Conservation (phyloP, 2,329 filamentous ascomycete species). For the Tolypocladium amazonense region DNA sequence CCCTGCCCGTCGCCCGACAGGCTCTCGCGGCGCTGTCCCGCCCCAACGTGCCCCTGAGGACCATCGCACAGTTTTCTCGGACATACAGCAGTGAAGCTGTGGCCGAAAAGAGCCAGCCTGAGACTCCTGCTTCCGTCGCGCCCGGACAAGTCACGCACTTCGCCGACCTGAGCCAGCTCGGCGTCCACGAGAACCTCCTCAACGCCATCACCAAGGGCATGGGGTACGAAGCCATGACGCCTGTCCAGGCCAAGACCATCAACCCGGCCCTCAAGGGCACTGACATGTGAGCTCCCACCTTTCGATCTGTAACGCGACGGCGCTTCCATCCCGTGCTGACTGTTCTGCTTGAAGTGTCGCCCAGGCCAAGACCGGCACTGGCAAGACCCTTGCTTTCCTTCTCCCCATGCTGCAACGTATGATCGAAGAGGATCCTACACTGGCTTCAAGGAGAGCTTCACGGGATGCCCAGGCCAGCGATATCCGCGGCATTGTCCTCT, state of each 20-base stretch:
- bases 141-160: constrained; percentile 28
- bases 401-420: constrained; percentile 77
- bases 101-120: constrained; percentile 11
- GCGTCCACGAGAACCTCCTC: constrained; percentile 56
- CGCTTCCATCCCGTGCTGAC: neutral
- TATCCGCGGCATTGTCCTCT: constrained; percentile 62
- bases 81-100: constrained; percentile 29
- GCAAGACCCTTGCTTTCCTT: constrained; percentile 91
- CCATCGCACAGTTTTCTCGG: constrained; percentile 14
- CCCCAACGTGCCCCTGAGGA: constrained; percentile 8
- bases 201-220: constrained; percentile 60
- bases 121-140: constrained; percentile 2
- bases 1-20: constrained; percentile 13
- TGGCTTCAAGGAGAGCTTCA: constrained; percentile 36
- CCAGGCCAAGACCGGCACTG: constrained; percentile 93
- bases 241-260: constrained; percentile 81
- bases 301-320: neutral
- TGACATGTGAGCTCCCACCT: constrained; percentile 59
- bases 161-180: constrained; percentile 29
- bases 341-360: constrained; percentile 53
- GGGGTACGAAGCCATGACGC: constrained; percentile 77
- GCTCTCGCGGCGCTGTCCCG: constrained; percentile 9
- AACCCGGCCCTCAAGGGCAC: constrained; percentile 65
- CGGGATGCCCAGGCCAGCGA: constrained; percentile 36
- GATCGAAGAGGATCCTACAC: constrained; percentile 48